These are phyloP conservation scores for Fusarium nelsonii DNA, from an alignment of 2,329 filamentous ascomycete genomes.

Conservation along the genomic window DNA sequence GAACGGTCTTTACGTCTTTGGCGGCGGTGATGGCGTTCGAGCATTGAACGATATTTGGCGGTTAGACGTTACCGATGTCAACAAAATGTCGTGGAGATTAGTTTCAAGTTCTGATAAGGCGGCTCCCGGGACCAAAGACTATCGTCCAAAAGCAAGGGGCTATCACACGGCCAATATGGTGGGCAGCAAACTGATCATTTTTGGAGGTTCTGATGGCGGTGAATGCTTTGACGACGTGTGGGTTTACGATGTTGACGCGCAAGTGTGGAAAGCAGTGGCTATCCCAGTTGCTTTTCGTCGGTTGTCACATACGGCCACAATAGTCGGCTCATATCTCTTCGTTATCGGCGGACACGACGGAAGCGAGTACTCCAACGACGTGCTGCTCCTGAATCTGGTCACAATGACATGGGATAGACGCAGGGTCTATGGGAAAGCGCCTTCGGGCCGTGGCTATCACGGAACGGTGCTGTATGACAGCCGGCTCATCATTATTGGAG, in stretches of 20 bases:
- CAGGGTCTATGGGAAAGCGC: conserved; percentile 72
- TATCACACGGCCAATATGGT: conserved; percentile 82
- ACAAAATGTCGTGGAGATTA: conserved; percentile 76
- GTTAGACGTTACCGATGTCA: conserved; percentile 74
- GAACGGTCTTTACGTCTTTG: conserved; percentile 79
- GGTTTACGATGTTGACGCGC: conserved; percentile 76
- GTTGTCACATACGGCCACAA: conserved; percentile 75
- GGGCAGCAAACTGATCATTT: conserved; percentile 78
- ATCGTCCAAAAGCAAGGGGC: conserved; percentile 72
- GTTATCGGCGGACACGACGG: conserved; percentile 78
- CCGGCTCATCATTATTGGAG: conserved; percentile 72
- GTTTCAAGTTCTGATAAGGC: conserved; percentile 64
- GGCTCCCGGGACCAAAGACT: conserved; percentile 51
- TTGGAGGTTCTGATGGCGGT: conserved; percentile 76
- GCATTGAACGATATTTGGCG: conserved; percentile 79
- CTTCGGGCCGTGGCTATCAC: conserved; percentile 75
- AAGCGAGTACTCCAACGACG: conserved; percentile 76
- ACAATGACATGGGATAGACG: conserved; percentile 81
- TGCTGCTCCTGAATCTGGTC: conserved; percentile 75
- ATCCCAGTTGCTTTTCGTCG: conserved; percentile 73
- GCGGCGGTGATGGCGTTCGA: conserved; percentile 76
- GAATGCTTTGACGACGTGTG: conserved; percentile 81
- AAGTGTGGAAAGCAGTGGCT: conserved; percentile 69
- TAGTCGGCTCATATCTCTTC: conserved; percentile 77
- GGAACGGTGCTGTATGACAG: conserved; percentile 75